A percentile compares a stretch with the other conserved stretches of the same genome.
These are phyloP conservation scores for Phytophthora fragariae DNA, from an alignment of 352 stramenopile species.

Conservation along the genomic window DNA sequence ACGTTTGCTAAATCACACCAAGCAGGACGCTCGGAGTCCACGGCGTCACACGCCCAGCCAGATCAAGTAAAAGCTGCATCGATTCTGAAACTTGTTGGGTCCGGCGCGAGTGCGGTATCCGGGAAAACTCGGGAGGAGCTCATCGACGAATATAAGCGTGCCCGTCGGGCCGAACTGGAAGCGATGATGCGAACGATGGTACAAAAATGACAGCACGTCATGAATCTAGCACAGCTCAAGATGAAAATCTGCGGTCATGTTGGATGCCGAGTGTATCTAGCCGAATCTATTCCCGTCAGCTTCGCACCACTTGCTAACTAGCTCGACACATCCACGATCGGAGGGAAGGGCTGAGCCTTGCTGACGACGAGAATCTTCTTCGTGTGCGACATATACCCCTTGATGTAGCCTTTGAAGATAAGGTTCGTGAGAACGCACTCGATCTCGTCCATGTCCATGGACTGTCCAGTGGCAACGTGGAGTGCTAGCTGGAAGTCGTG, in stretches of 20 bases:
- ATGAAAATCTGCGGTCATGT: slow-evolving; percentile 2
- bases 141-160: slow-evolving; percentile 72
- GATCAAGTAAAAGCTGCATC: slow-evolving; percentile 45
- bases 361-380: slow-evolving; percentile 97
- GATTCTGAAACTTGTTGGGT: slow-evolving; percentile 68
- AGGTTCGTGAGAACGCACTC: slow-evolving; percentile 98
- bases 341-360: slow-evolving; percentile 95
- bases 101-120: slow-evolving; percentile 30
- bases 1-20: slow-evolving; percentile 13
- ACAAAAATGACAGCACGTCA: slow-evolving; percentile 41
- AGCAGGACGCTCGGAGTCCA: slow-evolving; percentile 3
- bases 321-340: slow-evolving; percentile 80
- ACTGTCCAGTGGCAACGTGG: slow-evolving; percentile 82
- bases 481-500: slow-evolving; percentile 90
- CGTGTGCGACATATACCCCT: slow-evolving; percentile 97
- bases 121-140: slow-evolving; percentile 65
- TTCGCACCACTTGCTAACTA: slow-evolving; percentile 36
- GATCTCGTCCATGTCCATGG: slow-evolving; percentile 96
- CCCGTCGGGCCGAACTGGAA: slow-evolving; percentile 66
- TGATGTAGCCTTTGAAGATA: slow-evolving; percentile 97
- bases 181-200: slow-evolving; percentile 77
- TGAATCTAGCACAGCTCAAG: neutral
- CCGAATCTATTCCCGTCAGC: neutral
- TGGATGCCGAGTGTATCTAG: slow-evolving; percentile 16
- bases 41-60: slow-evolving; percentile 1